phyloP scores from a whole-genome alignment of 164 flowering plant genomes.

The Kalanchoe fedtschenkoi region DNA sequence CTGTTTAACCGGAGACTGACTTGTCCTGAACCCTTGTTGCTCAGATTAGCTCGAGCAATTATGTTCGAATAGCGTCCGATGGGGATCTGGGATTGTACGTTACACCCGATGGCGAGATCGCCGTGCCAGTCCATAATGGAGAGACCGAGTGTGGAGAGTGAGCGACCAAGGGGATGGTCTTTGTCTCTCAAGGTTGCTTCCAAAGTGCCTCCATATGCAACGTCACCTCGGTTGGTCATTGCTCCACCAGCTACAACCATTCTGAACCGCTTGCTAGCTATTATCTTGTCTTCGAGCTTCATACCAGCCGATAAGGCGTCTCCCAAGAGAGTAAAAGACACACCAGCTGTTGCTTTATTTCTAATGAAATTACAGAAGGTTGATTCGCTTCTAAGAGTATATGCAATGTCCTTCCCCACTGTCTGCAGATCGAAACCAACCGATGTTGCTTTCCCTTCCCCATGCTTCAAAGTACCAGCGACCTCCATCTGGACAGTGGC shows the following conservation, averaged over 20 bases:
- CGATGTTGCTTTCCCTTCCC: conserved; percentile 78
- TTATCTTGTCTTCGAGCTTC: conserved; percentile 78
- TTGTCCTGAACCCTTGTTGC: conserved; percentile 83
- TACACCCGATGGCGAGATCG: conserved; percentile 85
- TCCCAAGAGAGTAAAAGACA: conserved; percentile 64
- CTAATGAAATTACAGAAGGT: conserved; percentile 44
- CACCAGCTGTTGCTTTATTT: conserved; percentile 74
- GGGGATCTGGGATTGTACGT: conserved; percentile 79
- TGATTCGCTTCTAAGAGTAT: conserved; percentile 78
- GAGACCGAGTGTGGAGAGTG: conserved; percentile 61
- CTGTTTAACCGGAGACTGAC: conserved; percentile 73
- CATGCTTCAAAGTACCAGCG: conserved; percentile 76
- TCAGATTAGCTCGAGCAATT: conserved; percentile 71
- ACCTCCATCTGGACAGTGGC: conserved; percentile 80
- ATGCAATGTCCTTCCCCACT: conserved; percentile 80
- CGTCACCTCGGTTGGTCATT: conserved; percentile 75
- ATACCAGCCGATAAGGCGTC: conserved; percentile 72
- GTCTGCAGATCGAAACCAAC: conserved; percentile 85
- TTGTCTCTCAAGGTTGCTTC: conserved; percentile 88
- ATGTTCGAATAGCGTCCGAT: conserved; percentile 58
- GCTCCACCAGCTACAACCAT: conserved; percentile 82
- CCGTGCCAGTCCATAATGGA: conserved; percentile 99
- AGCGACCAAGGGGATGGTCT: conserved; percentile 74
- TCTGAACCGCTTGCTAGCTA: conserved; percentile 45
- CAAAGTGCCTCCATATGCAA: conserved; percentile 89